These are phyloP conservation scores for Fusarium siculi DNA, from an alignment of 2,329 filamentous ascomycete species.

Conservation along the genomic window DNA sequence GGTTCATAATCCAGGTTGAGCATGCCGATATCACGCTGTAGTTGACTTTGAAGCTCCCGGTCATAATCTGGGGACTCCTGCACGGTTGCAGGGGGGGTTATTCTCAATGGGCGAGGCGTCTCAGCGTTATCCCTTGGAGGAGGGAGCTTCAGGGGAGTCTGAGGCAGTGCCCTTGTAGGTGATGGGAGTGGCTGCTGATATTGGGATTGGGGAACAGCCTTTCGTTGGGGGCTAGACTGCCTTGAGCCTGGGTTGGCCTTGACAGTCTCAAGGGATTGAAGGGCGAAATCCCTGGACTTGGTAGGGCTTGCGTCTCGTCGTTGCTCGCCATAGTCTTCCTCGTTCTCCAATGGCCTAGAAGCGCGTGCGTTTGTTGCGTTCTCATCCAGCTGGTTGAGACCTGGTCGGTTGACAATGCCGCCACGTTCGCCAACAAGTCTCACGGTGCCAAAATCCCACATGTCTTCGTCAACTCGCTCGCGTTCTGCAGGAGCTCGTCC, in stretches of 20 bases:
- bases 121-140: conserved; percentile 50
- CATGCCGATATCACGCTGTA: conserved; percentile 70
- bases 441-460: conserved; percentile 99
- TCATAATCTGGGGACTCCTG: conserved; percentile 70
- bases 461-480: conserved; percentile 75
- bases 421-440: conserved; percentile 78
- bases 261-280: conserved; percentile 64
- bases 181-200: conserved; percentile 50
- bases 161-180: conserved; percentile 69
- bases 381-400: conserved; percentile 79
- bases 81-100: conserved; percentile 59
- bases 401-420: conserved; percentile 64
- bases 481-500: conserved; percentile 65
- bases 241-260: conserved; percentile 63
- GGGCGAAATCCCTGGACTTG: conserved; percentile 60
- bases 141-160: conserved; percentile 49
- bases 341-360: conserved; percentile 60
- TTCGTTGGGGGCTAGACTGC: conserved; percentile 70
- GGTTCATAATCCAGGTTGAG: conserved; percentile 58
- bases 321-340: conserved; percentile 63
- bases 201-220: conserved; percentile 55
- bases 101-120: conserved; percentile 60
- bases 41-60: conserved; percentile 67
- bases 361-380: conserved; percentile 81
- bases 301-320: conserved; percentile 62